Evolutionary conservation across 495 filamentous ascomycete genomes (phyloP), one percentile per base, ranked within the genome.

Genomic region (Cudoniella acicularis): DNA sequence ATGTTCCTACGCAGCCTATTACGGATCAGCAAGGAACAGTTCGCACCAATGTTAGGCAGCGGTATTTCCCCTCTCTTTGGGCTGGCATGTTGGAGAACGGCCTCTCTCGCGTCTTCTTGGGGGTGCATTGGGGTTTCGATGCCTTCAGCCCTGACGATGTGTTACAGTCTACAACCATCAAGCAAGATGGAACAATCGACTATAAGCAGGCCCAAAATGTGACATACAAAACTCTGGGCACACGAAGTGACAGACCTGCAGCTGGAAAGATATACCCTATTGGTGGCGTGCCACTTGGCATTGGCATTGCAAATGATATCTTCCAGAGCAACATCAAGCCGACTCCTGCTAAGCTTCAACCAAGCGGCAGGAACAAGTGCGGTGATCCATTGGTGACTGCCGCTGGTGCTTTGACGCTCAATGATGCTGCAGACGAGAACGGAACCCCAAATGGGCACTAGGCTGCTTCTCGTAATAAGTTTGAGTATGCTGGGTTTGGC

Each of bases 61-160:
- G 62, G 11, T 24, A 61, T 9, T 73, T 70, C 60, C 17, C 18
- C 41, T 61, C 53, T 36, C 47, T 70, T 4, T 72, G 70, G 70
- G 70, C 69, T 18, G 70, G 61, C 27, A 73, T 73, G 40, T 73
- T 72, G 54, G 68, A 69, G 17, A 69, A 69, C 26, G 70, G 55
- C 1, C 49, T 73, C 53, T 66, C 60, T n/a, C 70, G 70, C 18
- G 55, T 73, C 49, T 73, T 36, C 45, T 64, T 73, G 2, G 70
- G 70, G 21, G 70, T 73, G 22, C 70, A 73, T 47, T 73, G 68
- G 70, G 52, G 60, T 36, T 73, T 73, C 54, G 70, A 73, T 56
- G 68, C 68, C 23, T 69, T 68, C 26, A 59, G 66, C 3, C 36
- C 61, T 16, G 53, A 49, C n/a, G 70, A 73, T 54, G 60, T 69